Evolutionary conservation across 2,329 filamentous ascomycete genomes (phyloP).

Genomic region (Trichoderma sp.): DNA sequence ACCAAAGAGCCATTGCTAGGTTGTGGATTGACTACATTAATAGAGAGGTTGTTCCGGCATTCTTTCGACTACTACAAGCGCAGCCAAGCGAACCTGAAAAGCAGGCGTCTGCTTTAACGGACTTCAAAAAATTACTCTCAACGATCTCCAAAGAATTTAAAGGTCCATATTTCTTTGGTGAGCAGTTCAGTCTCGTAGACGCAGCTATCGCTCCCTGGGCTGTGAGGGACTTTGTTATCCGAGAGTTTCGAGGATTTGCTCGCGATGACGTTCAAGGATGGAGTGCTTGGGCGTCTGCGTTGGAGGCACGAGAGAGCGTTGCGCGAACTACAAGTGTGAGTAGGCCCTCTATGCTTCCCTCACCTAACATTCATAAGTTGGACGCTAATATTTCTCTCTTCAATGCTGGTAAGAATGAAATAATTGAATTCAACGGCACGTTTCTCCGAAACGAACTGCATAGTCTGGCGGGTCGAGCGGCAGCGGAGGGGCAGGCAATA

Average conservation of each 20-base stretch:
- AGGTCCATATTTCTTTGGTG: background rate
- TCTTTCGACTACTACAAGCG: background rate
- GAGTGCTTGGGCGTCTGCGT: background rate
- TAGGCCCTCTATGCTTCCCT: accelerated
- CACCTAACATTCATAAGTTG: background rate
- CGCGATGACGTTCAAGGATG: background rate
- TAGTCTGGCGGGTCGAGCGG: background rate
- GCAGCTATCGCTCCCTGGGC: background rate
- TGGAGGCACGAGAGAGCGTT: background rate
- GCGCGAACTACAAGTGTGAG: background rate
- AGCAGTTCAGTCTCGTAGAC: background rate
- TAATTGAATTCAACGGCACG: background rate
- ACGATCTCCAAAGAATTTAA: background rate
- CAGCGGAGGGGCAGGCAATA: background rate
- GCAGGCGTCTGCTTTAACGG: background rate
- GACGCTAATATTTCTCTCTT: background rate
- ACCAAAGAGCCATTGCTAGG: background rate
- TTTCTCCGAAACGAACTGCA: background rate
- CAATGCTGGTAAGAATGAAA: background rate
- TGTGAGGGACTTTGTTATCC: background rate
- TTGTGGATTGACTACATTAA: background rate
- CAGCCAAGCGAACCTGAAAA: background rate
- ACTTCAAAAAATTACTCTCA: background rate
- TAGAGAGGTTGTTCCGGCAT: background rate
- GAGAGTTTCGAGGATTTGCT: background rate